Percentiles rank a stretch among this genome's conserved stretches.
These are phyloP conservation scores for Arabis hirsuta DNA, from an alignment of 345 rosid genomes.

Conservation along the genomic window DNA sequence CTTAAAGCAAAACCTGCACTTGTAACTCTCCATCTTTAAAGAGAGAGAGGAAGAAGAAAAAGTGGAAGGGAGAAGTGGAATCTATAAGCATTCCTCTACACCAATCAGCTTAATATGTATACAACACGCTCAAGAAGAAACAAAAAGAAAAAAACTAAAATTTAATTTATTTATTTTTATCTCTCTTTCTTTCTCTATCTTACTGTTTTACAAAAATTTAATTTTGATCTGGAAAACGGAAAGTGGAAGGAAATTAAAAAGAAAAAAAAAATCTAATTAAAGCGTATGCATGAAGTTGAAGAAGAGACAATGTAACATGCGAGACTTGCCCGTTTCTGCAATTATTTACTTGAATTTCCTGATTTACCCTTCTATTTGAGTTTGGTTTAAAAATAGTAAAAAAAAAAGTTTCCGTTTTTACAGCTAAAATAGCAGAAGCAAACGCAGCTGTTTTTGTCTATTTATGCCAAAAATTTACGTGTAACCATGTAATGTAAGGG, in stretches of 20 bases:
- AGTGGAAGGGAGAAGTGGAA: constrained; percentile 53
- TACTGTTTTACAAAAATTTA: constrained; percentile 38
- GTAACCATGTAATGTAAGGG: constrained; percentile 6
- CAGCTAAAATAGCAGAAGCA: constrained; percentile 14
- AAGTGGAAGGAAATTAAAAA: constrained; percentile 27
- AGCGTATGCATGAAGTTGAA: constrained; percentile 63
- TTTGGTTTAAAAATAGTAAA: constrained; percentile 16
- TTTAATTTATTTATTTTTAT: constrained; percentile 19
- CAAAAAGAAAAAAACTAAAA: constrained; percentile 40
- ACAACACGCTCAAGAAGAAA: constrained; percentile 26
- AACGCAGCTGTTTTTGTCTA: constrained; percentile 23
- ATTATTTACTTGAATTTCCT: constrained; percentile 34
- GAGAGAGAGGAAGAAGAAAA: constrained; percentile 33
- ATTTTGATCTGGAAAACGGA: constrained; percentile 36
- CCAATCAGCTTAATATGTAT: constrained; percentile 38
- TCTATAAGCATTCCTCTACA: constrained; percentile 64
- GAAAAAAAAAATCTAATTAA: constrained; percentile 48
- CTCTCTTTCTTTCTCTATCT: constrained; percentile 14
- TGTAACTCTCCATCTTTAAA: constrained; percentile 65
- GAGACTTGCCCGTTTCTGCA: constrained; percentile 75
- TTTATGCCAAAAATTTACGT: constrained; percentile 7
- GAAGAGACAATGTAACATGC: constrained; percentile 79
- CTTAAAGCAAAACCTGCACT: constrained; percentile 73
- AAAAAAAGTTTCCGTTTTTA: neutral
- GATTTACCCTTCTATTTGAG: constrained; percentile 46